A percentile compares a stretch with the other conserved stretches of the same genome.
phyloP scores from a whole-genome alignment of 2,329 filamentous ascomycete genomes.

The Xylogone sp. region DNA sequence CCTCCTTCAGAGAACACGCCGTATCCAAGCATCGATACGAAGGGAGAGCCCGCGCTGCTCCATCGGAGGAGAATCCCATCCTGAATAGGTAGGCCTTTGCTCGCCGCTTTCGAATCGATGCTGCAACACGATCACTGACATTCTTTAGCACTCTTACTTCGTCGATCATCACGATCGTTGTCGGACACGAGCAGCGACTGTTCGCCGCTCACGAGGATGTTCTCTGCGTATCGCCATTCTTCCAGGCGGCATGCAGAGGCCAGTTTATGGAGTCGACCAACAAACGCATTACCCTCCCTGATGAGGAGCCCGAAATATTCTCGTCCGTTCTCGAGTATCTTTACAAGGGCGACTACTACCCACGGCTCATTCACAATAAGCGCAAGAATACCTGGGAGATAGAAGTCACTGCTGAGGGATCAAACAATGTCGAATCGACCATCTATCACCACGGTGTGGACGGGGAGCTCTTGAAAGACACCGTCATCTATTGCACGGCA shows the following conservation, averaged over 20 bases:
- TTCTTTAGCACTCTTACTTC: constrained; percentile 36
- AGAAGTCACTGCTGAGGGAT: constrained; percentile 61
- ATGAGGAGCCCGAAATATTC: constrained; percentile 87
- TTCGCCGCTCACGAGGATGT: constrained; percentile 96
- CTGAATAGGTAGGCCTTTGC: constrained; percentile 17
- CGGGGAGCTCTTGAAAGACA: constrained; percentile 82
- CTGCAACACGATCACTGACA: constrained; percentile 5
- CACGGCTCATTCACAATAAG: constrained; percentile 83
- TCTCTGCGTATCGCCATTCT: constrained; percentile 80
- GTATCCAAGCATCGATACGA: constrained; percentile 29
- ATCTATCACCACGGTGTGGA: constrained; percentile 72
- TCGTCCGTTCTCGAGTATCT: constrained; percentile 93
- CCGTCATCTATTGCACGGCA: constrained; percentile 89
- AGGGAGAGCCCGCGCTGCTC: constrained; percentile 19
- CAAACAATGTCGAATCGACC: constrained; percentile 67
- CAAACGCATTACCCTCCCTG: constrained; percentile 70
- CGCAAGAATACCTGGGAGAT: constrained; percentile 84
- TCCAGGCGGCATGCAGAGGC: constrained; percentile 67
- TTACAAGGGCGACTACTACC: constrained; percentile 63
- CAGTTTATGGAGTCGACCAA: constrained; percentile 71
- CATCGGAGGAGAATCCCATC: constrained; percentile 19
- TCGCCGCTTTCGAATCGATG: no score
- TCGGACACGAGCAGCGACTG: constrained; percentile 80
- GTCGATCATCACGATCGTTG: constrained; percentile 81
- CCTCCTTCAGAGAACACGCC: constrained; percentile 29